Base-by-base conservation (phyloP, 164 flowering plant genomes). In the Nelumbo lutea region DNA sequence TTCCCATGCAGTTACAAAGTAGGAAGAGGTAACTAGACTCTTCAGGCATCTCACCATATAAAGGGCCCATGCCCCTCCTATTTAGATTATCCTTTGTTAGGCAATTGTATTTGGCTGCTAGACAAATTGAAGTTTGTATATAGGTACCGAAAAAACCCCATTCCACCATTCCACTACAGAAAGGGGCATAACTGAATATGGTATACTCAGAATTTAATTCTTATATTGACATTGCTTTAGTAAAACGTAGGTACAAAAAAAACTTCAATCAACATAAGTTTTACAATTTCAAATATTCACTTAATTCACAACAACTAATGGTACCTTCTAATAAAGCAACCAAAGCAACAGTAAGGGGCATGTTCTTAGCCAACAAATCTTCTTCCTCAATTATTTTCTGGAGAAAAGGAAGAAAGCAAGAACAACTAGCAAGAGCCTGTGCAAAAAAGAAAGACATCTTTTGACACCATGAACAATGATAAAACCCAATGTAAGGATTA, bases 401-500 rank as follows among this genome's bases (percentile, higher is more conserved):
- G 52, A 91, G 83, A 76, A 80, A 91, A 47, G 64, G 69, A 65
- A 69, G 76, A 73, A 91, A 94, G 64, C 77, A 66, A 1, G 63
- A 60, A 73, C 96, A 91, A 75, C 97, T 87, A 62, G 98, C 88
- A 69, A 94, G 68, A 42, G 93, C 91, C 98, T 94, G 83, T 42
- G 41, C 57, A 64, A 74, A 76, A 53, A 4, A 62, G 13, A 55
- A 42, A 5, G 3, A 44, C 3, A 68, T n/a, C 2, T 42, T 8
- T 53, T 4, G 9, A n/a, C 44, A 58, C 13, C 43, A 41, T 6
- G 14, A 43, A 39, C 3, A 42, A 40, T 41, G 40, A 44, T 60
- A 62, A 68, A 67, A 8, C 1, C 57, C 43, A 27, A 27, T 27
- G 27, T 27, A 27, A 27, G 27, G 27, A 27, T 27, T 27, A 27